Percentiles rank a stretch among this genome's conserved stretches.
These are phyloP conservation scores for Aspergillus fijiensis DNA, from an alignment of 2,329 filamentous ascomycete species.

Conservation along the genomic window DNA sequence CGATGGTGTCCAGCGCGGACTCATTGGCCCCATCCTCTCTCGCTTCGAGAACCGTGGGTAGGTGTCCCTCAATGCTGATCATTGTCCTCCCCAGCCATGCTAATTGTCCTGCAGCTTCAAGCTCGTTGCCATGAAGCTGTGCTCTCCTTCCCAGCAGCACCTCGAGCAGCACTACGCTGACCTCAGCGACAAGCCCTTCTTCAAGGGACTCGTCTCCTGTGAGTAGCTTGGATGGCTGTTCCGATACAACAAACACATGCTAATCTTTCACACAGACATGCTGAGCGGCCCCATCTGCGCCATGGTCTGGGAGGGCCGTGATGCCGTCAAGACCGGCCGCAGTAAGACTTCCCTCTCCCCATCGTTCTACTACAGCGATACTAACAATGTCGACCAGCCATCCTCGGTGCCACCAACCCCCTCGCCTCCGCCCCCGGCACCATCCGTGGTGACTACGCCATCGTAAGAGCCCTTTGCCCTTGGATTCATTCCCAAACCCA, in stretches of 20 bases:
- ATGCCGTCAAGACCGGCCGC: conserved; percentile 98
- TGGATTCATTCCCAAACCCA: neutral
- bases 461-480: conserved; percentile 50
- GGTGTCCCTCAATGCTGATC: conserved; percentile 34
- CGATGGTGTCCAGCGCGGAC: conserved; percentile 98
- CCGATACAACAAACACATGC: conserved; percentile 1
- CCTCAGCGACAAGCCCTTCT: conserved; percentile 93
- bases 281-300: conserved; percentile 92
- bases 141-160: conserved; percentile 85
- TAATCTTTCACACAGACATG: conserved; percentile 69
- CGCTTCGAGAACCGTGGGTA: conserved; percentile 97
- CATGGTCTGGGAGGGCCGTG: conserved; percentile 99
- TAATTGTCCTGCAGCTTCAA: conserved; percentile 69
- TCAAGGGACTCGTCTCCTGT: conserved; percentile 90
- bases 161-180: conserved; percentile 98
- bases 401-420: conserved; percentile 99
- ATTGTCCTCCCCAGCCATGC: neutral
- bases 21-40: conserved; percentile 94
- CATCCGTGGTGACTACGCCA: conserved; percentile 92
- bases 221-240: conserved; percentile 41
- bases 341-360: conserved; percentile 52
- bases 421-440: conserved; percentile 90
- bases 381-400: conserved; percentile 50
- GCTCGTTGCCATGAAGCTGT: conserved; percentile 96
- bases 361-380: neutral